These are phyloP conservation scores for Botryotinia globosa DNA, from an alignment of 2,329 filamentous ascomycete species.

Conservation along the genomic window DNA sequence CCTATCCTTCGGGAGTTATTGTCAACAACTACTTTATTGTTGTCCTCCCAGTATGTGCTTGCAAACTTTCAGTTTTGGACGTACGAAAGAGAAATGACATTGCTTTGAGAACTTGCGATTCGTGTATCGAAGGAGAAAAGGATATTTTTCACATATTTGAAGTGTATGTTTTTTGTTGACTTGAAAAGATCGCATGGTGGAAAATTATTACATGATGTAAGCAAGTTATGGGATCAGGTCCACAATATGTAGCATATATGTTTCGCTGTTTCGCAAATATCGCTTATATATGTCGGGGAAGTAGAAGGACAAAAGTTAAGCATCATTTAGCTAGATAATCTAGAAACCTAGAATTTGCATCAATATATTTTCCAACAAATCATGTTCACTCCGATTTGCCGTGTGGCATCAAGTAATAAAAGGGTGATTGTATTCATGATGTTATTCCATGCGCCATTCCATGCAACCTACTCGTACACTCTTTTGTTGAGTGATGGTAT, in stretches of 20 bases:
- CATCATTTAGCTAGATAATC: not conserved
- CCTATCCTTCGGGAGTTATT: not conserved
- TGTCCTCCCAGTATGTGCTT: not conserved
- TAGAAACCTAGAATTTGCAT: not conserved
- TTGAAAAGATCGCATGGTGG: not conserved
- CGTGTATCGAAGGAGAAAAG: not conserved
- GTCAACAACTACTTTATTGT: not conserved
- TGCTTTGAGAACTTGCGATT: not conserved
- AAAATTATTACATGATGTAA: not conserved
- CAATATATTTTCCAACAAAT: not conserved
- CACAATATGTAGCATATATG: not conserved
- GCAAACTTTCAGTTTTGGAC: not conserved
- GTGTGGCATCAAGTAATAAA: not conserved
- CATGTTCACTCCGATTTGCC: too few relatives aligned
- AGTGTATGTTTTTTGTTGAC: not conserved
- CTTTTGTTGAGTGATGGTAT: not conserved
- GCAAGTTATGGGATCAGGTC: not conserved
- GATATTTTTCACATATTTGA: not conserved
- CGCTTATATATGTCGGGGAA: not conserved
- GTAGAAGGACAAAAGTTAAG: not conserved
- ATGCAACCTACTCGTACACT: conserved; percentile 16
- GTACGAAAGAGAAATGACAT: not conserved
- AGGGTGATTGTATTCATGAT: conserved; percentile 6
- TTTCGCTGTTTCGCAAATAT: not conserved
- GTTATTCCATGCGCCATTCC: not conserved